Evolutionary conservation across 495 filamentous ascomycete genomes (phyloP).

Genomic region (Tuber borchii): DNA sequence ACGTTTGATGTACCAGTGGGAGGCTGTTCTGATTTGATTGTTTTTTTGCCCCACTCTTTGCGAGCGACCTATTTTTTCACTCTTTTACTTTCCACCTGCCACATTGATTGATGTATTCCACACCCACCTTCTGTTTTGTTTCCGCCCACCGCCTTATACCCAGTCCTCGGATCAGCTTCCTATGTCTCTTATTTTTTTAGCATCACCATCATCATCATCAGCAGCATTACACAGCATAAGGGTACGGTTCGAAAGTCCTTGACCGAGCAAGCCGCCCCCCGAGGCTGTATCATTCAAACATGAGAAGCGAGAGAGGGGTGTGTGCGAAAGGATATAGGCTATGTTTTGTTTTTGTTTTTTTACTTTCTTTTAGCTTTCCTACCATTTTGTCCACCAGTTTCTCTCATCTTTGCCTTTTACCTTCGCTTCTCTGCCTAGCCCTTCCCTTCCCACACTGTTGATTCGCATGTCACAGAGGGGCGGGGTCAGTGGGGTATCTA

Average conservation of each 20-base stretch:
- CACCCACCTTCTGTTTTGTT: background rate
- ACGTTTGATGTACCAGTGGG: background rate
- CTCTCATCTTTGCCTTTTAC: background rate
- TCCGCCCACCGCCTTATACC: background rate
- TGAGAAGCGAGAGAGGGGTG: background rate
- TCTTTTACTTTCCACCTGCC: background rate
- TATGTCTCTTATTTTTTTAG: conserved; percentile 1
- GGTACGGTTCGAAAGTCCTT: background rate
- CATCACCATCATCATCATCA: background rate
- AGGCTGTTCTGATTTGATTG: background rate
- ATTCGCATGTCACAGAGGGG: background rate
- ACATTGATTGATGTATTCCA: background rate
- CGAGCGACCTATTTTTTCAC: background rate
- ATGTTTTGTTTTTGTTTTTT: background rate
- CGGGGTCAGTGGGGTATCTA: conserved; percentile 3
- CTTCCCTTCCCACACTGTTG: background rate
- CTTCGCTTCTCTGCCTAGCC: background rate
- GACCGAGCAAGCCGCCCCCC: background rate
- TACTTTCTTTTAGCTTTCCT: background rate
- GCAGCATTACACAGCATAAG: background rate
- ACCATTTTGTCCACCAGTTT: background rate
- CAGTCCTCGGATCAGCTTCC: background rate
- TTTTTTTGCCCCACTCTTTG: background rate
- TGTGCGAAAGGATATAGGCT: background rate
- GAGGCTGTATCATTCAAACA: background rate